These are phyloP conservation scores for Sporothrix schenckii DNA, from an alignment of 2,329 filamentous ascomycete genomes.

Conservation along the genomic window DNA sequence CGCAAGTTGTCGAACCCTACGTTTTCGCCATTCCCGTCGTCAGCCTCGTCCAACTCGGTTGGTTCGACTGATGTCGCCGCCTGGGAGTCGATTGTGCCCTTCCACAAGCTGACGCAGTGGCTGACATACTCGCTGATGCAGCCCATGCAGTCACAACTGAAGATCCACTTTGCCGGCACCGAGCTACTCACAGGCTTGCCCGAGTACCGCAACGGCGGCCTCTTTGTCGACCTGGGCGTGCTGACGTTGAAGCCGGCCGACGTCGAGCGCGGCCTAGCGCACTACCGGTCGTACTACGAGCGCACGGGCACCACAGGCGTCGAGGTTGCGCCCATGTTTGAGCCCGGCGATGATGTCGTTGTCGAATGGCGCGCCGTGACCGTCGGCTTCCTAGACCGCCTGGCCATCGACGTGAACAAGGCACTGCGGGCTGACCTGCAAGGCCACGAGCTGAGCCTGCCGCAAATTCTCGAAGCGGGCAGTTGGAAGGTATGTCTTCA, in stretches of 20 bases:
- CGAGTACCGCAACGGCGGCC: slow-evolving; percentile 88
- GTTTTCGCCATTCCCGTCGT: slow-evolving; percentile 53
- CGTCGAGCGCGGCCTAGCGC: slow-evolving; percentile 48
- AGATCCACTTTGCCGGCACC: slow-evolving; percentile 58
- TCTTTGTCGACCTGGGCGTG: slow-evolving; percentile 83
- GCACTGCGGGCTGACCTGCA: slow-evolving; percentile 64
- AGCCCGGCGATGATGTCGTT: slow-evolving; percentile 62
- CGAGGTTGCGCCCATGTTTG: slow-evolving; percentile 62
- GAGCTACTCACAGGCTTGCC: slow-evolving; percentile 85
- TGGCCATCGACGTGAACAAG: slow-evolving; percentile 61
- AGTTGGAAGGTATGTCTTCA: slow-evolving; percentile 83
- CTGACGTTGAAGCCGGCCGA: slow-evolving; percentile 58
- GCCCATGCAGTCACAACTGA: slow-evolving; percentile 58
- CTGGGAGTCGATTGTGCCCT: slow-evolving; percentile 74
- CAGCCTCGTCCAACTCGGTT: slow-evolving; percentile 40
- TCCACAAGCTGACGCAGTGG: slow-evolving; percentile 85
- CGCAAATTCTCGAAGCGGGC: slow-evolving; percentile 91
- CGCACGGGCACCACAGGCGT: slow-evolving; percentile 67
- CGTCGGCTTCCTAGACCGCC: slow-evolving; percentile 60
- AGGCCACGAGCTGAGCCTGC: slow-evolving; percentile 73
- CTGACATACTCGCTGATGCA: slow-evolving; percentile 86
- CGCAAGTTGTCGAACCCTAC: slow-evolving; percentile 52
- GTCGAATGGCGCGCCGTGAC: slow-evolving; percentile 69
- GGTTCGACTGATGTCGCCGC: slow-evolving; percentile 52
- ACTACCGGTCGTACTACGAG: slow-evolving; percentile 66